Base-by-base conservation (phyloP, 495 filamentous ascomycete genomes). In the Tuber aestivum region DNA sequence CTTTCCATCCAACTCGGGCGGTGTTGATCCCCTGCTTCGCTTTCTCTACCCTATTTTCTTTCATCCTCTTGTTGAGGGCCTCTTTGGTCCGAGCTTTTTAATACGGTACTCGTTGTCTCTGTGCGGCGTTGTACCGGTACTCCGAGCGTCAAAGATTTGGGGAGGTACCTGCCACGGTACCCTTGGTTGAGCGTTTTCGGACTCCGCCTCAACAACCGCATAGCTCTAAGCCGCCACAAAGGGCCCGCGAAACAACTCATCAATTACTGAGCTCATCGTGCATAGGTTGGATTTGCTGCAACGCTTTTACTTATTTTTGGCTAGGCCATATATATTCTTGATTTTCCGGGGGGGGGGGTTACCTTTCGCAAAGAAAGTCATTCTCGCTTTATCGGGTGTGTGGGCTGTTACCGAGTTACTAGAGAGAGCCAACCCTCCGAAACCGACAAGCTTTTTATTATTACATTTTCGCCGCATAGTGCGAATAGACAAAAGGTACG, bases 211-310 rank as follows among this genome's bases (percentile, higher is more conserved):
- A 79, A 73, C 70, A 72, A 65, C 56, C 56, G 27, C 14, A 65
- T 12, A 41, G 73, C 45, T 79, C 78, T 79, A 79, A 79, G 78
- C 78, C 78, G 78, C 78, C 78, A 79, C 74, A 75, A 73, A 79
- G 72, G 76, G 75, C 56, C 69, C 42, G 69, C 68, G 70, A 78
- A 79, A 70, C 78, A 79, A 61, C 78, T 79, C 76, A 79, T 79
- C 77, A 71, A 65, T 65, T 65, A 65, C 75, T 79, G 78, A 79
- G 78, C 78, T 79, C 78, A 79, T 79, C 78, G 78, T 79, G 78
- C 78, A 79, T 79, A 75, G 72, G 71, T 48, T 40, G 69, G 76
- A 50, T 65, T 65, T 65, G 27, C 56, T 65, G 56, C 56, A 65
- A 20, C 27, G 32, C 27, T 65, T 65, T 14, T 35, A 65, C 56